Conservation (phyloP, 1,284 basidiomycete species). For the Melampsora medusae region DNA sequence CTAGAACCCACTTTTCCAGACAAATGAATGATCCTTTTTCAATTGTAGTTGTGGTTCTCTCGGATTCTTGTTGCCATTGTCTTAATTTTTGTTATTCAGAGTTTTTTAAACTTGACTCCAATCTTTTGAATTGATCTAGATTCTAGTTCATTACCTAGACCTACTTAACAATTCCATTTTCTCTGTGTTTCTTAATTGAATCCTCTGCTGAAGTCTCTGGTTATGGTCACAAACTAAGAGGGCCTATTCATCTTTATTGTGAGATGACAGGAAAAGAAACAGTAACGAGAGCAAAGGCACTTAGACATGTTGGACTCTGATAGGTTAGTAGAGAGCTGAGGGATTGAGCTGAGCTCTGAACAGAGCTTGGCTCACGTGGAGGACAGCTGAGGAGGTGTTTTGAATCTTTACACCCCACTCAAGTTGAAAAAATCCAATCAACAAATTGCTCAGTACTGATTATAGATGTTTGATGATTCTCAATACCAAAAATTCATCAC, state of each 20-base stretch:
- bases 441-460: too few relatives aligned
- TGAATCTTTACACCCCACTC: too few relatives aligned
- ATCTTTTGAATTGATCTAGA: background rate
- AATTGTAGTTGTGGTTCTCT: too few relatives aligned
- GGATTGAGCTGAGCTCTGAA: too few relatives aligned
- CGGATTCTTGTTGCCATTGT: too few relatives aligned
- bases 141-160: slow-evolving; percentile 10
- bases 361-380: too few relatives aligned
- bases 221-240: slow-evolving; percentile 50
- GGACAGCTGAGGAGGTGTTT: too few relatives aligned
- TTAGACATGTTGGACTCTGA: background rate
- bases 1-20: too few relatives aligned
- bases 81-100: background rate
- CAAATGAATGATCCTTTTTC: too few relatives aligned
- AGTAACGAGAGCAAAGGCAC: slow-evolving; percentile 48
- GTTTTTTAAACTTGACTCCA: background rate
- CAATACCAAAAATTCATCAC: too few relatives aligned
- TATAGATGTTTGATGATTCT: too few relatives aligned
- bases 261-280: slow-evolving; percentile 55
- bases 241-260: slow-evolving; percentile 55
- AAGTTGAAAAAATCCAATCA: too few relatives aligned
- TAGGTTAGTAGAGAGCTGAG: background rate
- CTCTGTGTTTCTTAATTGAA: slow-evolving; percentile 53
- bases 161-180: slow-evolving; percentile 50
- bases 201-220: slow-evolving; percentile 54